These are phyloP conservation scores for Ambispora gerdemannii DNA, from an alignment of 192 early-diverging fungal species.

Conservation along the genomic window DNA sequence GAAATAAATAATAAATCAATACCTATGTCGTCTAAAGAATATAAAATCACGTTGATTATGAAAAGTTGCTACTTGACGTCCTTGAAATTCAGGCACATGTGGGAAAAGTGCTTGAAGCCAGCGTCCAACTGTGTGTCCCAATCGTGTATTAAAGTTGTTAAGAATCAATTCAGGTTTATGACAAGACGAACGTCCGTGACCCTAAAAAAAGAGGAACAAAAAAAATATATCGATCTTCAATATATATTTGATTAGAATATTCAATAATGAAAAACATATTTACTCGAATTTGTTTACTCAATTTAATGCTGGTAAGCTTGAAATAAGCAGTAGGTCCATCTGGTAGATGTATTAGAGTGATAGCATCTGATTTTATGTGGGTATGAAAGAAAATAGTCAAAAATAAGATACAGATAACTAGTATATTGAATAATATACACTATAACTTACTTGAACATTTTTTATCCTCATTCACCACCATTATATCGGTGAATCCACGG, in stretches of 20 bases:
- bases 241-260: background rate
- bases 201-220: slow-evolving; percentile 47
- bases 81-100: slow-evolving; percentile 95
- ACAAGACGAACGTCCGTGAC: slow-evolving; percentile 72
- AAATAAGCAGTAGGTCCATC: slow-evolving; percentile 97
- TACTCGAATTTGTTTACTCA: slow-evolving; percentile 68
- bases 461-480: slow-evolving; percentile 91
- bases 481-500: slow-evolving; percentile 88
- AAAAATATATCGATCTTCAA: slow-evolving; percentile 5
- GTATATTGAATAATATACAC: background rate
- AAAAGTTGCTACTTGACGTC: slow-evolving; percentile 90
- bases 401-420: background rate
- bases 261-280: background rate
- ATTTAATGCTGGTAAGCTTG: slow-evolving; percentile 79
- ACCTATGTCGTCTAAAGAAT: slow-evolving; percentile 94
- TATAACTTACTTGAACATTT: slow-evolving; percentile 82
- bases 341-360: slow-evolving; percentile 94
- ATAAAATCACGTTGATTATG: slow-evolving; percentile 99
- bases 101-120: slow-evolving; percentile 96
- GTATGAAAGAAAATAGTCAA: background rate
- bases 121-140: slow-evolving; percentile 94
- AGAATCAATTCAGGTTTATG: slow-evolving; percentile 95
- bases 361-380: slow-evolving; percentile 53
- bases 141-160: slow-evolving; percentile 94
- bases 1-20: background rate